Evolutionary conservation across 2,329 filamentous ascomycete species (phyloP).

Genomic region (Penicillium sp.): DNA sequence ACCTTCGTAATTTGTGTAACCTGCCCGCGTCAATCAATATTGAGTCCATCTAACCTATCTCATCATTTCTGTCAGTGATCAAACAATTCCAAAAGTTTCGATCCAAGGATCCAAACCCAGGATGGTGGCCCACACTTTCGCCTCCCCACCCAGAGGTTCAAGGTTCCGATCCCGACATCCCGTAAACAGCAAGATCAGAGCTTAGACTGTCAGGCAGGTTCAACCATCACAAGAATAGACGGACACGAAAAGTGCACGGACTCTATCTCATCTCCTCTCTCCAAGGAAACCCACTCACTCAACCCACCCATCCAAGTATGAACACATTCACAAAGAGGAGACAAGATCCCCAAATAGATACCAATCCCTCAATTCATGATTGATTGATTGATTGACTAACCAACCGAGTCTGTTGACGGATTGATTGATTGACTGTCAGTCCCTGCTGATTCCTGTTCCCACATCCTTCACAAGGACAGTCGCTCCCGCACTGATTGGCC

Average conservation of each 20-base stretch:
- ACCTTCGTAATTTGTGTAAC: constrained; percentile 9
- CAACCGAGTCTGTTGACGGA: too few relatives aligned
- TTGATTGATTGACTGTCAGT: background rate
- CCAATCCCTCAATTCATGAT: background rate
- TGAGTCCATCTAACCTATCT: background rate
- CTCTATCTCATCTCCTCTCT: background rate
- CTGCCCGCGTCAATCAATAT: background rate
- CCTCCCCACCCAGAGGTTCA: background rate
- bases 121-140: background rate
- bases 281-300: background rate
- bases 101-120: background rate
- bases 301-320: background rate
- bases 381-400: background rate
- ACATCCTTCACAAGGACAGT: background rate
- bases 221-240: background rate
- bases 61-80: background rate
- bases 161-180: background rate
- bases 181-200: background rate
- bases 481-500: background rate
- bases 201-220: background rate
- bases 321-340: background rate
- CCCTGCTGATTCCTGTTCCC: background rate
- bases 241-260: background rate
- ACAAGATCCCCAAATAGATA: background rate
- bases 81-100: background rate